Percentiles rank a stretch among this genome's conserved stretches.
phyloP scores from a whole-genome alignment of 1,139 yeast genomes.

The Sugiyamaella sp. region DNA sequence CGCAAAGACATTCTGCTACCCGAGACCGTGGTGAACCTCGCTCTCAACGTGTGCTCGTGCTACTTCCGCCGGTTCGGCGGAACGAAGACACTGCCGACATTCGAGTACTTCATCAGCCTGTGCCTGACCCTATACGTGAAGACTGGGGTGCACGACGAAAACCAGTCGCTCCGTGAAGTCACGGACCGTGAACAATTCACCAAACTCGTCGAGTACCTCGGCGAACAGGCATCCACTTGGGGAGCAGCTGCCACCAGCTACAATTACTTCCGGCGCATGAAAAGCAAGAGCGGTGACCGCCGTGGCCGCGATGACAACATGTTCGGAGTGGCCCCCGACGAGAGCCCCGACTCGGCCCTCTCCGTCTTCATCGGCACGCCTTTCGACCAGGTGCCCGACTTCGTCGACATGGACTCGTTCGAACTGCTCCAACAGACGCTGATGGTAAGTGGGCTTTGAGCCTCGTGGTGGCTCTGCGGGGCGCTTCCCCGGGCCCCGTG shows the following conservation, averaged over 20 bases:
- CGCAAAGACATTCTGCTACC: conserved; percentile 18
- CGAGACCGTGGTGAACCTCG: conserved; percentile 18
- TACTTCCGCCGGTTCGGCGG: conserved; percentile 12
- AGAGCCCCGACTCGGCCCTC: conserved; percentile 12
- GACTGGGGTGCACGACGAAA: conserved; percentile 19
- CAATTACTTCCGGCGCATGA: conserved; percentile 23
- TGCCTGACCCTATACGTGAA: conserved; percentile 23
- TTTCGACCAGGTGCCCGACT: conserved; percentile 16
- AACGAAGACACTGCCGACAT: conserved; percentile 24
- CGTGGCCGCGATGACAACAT: not conserved
- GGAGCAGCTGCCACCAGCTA: conserved; percentile 25
- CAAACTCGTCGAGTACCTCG: conserved; percentile 22
- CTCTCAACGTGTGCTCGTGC: conserved; percentile 20
- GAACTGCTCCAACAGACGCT: conserved; percentile 22
- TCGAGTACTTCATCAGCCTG: conserved; percentile 28
- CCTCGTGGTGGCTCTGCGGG: not conserved
- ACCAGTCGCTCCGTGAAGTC: conserved; percentile 13
- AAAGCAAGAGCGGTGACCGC: conserved; percentile 6
- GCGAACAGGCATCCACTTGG: conserved; percentile 26
- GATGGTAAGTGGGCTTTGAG: conserved; percentile 20
- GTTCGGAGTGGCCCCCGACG: not conserved
- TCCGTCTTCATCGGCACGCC: conserved; percentile 15
- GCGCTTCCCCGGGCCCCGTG: not conserved
- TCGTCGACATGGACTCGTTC: conserved; percentile 24
- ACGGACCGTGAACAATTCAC: conserved; percentile 22